Evolutionary conservation across 495 filamentous ascomycete species (phyloP).

Genomic region (Aspergillus campestris): DNA sequence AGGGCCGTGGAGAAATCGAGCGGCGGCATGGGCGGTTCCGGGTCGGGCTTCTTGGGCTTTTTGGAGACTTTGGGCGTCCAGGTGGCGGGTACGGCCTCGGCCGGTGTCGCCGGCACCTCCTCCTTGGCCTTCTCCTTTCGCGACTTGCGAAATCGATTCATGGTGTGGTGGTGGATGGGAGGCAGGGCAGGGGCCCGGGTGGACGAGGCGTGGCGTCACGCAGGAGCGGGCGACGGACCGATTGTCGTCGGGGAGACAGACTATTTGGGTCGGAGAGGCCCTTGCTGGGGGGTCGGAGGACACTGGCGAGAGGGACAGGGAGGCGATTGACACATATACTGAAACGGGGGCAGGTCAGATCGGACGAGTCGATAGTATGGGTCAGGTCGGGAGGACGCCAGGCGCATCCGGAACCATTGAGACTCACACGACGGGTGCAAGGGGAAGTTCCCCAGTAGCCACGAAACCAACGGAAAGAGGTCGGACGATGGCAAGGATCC

Average conservation of each 20-base stretch:
- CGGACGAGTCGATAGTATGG: conserved; percentile 7
- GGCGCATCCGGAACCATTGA: too few species aligned
- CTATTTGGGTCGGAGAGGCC: neutral
- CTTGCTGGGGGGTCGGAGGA: neutral
- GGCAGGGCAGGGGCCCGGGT: neutral
- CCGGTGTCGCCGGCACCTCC: conserved; percentile 28
- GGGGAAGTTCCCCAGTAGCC: too few species aligned
- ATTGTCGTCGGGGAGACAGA: neutral
- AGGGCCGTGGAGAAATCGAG: conserved; percentile 67
- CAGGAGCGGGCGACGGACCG: neutral
- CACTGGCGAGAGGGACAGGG: neutral
- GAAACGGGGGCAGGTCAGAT: conserved; percentile 2
- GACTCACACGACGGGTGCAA: too few species aligned
- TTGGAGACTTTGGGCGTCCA: conserved; percentile 10
- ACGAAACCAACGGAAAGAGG: too few species aligned
- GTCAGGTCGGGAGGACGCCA: conserved; percentile 6
- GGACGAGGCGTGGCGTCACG: neutral
- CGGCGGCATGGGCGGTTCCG: conserved; percentile 50
- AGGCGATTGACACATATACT: neutral
- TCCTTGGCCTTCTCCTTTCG: conserved; percentile 55
- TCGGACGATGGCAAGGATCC: too few species aligned
- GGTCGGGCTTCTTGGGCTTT: conserved; percentile 34
- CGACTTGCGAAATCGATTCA: conserved; percentile 70
- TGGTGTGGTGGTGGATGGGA: conserved; percentile 20
- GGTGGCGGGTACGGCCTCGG: conserved; percentile 20